Conservation (phyloP, 352 stramenopile species). For the Globisporangium splendens region DNA sequence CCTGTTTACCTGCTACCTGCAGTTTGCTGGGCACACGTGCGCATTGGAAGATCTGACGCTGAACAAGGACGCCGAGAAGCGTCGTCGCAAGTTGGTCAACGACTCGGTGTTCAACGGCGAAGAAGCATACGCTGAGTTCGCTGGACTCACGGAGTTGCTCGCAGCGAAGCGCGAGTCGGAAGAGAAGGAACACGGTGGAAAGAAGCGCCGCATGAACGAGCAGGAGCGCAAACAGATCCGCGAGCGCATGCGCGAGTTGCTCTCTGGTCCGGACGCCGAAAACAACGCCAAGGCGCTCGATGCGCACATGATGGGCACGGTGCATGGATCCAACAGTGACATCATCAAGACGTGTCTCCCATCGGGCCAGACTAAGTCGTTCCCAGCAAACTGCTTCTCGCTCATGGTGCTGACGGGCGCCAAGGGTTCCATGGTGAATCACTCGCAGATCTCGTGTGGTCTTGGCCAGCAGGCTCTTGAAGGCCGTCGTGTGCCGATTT, state of each 20-base stretch:
- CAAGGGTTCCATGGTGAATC: conserved; percentile 99
- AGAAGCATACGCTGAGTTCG: conserved; percentile 85
- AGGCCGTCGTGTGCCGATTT: conserved; percentile 97
- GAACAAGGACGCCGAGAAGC: conserved; percentile 90
- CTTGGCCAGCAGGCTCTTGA: conserved; percentile 99
- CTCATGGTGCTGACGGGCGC: conserved; percentile 99
- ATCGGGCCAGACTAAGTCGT: conserved; percentile 95
- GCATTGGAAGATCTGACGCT: conserved; percentile 98
- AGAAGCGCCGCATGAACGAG: conserved; percentile 86
- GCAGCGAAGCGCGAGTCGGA: conserved; percentile 48
- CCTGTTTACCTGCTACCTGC: conserved; percentile 97
- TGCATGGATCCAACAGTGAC: conserved; percentile 90
- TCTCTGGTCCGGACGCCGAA: conserved; percentile 65
- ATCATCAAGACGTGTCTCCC: conserved; percentile 99
- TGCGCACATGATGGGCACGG: conserved; percentile 88
- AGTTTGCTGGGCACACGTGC: conserved; percentile 98
- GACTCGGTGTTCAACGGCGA: conserved; percentile 78
- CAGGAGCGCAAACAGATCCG: conserved; percentile 68
- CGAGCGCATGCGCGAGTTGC: conserved; percentile 69
- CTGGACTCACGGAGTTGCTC: conserved; percentile 65
- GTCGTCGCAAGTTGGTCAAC: conserved; percentile 87
- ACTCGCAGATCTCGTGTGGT: conserved; percentile 98
- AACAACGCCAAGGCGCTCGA: conserved; percentile 80
- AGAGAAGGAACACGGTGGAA: conserved; percentile 34
- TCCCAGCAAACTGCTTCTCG: conserved; percentile 98